Percentiles rank a stretch among this genome's conserved stretches.
phyloP scores from a whole-genome alignment of 2,329 filamentous ascomycete species.

The Fusarium xylarioides region DNA sequence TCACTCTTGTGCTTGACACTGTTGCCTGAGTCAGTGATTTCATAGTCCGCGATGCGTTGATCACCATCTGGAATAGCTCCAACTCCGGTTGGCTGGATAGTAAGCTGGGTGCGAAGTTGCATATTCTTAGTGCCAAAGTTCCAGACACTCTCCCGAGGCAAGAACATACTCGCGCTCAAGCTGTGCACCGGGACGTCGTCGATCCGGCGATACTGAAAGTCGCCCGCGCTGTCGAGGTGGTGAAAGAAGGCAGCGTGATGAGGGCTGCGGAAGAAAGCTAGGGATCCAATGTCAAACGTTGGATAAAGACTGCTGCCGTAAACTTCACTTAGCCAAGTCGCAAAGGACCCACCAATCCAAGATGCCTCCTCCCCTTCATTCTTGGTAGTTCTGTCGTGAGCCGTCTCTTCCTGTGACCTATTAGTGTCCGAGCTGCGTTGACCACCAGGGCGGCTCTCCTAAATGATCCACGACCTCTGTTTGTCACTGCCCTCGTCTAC shows the following conservation, averaged over 20 bases:
- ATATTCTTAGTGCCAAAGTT: constrained; percentile 54
- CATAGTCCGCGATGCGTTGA: constrained; percentile 30
- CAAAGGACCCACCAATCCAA: constrained; percentile 43
- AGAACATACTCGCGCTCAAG: constrained; percentile 63
- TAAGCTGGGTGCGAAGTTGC: constrained; percentile 5
- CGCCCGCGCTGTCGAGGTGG: constrained; percentile 58
- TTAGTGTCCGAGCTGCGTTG: constrained; percentile 22
- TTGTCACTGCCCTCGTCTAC: constrained; percentile 18
- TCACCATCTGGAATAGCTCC: constrained; percentile 40
- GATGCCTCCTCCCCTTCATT: constrained; percentile 29
- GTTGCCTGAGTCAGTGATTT: constrained; percentile 13
- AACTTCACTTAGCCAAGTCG: constrained; percentile 48
- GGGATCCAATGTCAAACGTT: constrained; percentile 64
- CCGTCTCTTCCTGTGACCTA: constrained; percentile 22
- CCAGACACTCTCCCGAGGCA: constrained; percentile 60
- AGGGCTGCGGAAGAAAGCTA: constrained; percentile 59
- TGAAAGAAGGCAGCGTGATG: constrained; percentile 59
- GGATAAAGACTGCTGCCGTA: constrained; percentile 62
- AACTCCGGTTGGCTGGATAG: constrained; percentile 33
- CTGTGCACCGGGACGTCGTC: constrained; percentile 62
- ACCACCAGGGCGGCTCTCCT: constrained; percentile 35
- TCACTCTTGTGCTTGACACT: constrained; percentile 7
- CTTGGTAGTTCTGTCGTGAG: constrained; percentile 9
- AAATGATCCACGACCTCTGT: constrained; percentile 28
- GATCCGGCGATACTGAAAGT: constrained; percentile 58